Evolutionary conservation across 805 yeast genomes (phyloP), one percentile per base, ranked within the genome.

Genomic region (Barnettozyma californica): DNA sequence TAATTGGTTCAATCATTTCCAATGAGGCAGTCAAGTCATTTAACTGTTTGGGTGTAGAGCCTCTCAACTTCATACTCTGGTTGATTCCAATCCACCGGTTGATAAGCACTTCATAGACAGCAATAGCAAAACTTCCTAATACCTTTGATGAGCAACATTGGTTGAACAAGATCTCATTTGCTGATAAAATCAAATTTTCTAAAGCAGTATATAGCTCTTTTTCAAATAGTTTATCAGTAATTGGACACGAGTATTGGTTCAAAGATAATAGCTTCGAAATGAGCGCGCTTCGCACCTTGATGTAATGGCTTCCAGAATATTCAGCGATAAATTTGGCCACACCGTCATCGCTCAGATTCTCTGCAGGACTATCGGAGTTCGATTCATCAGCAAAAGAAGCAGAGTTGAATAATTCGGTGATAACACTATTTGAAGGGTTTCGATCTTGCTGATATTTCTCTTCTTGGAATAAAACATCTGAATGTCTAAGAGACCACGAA

Each of bases 21-120:
- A 70, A 49, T 4, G 70, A 74, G 4, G 50, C 44, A 2, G 51
- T 49, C 43, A 62, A 57, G 14, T 61, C 67, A 53, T 60, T 60
- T 54, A 69, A 59, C 27, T 59, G 31, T 58, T 63, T 61, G 57
- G 67, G 51, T 1, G 61, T 37, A 16, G 53, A 46, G 5, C 53
- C 54, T 25, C 37, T 45, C 1, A 27, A 35, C 35, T 53, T 56
- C 5, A 45, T n/a, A 20, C 49, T 47, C 5, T 53, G 61, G 59
- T 62, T 69, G 42, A 56, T 58, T 13, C 52, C 53, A 38, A 64
- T 70, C 68, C 68, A 75, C 25, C 53, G 52, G 53, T 81, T 78
- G 0, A 75, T 65, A 11, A 79, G 54, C 0, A 78, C 53, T 51
- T 81, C 86, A 53, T 64, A 71, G 2, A 76, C 55, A 1, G 79